Base-by-base conservation (phyloP, 352 stramenopile species). In the Phytophthora kernoviae region DNA sequence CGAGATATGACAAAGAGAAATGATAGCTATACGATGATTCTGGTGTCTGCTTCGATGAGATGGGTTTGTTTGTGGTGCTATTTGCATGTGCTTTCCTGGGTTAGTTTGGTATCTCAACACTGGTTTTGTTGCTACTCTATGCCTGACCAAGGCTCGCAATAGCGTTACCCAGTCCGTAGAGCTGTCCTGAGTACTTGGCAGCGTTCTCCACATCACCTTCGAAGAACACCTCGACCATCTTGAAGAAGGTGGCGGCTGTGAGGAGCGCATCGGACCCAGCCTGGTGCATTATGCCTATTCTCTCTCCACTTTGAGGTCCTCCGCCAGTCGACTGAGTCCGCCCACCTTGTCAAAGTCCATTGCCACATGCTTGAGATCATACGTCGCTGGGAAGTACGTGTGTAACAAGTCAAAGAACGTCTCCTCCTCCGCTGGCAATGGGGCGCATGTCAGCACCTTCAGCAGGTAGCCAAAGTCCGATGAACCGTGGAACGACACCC, bases 381-480 rank as follows among this genome's bases (percentile, higher is more conserved):
- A 99, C 42, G 98, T 97, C 27, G 81, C 97, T 5, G 97, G 97
- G 74, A 99, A 99, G 78, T 99, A 99, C 66, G 96, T 96, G 59
- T 97, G 96, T 58, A 99, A 78, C 53, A 99, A 61, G 54, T 99
- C 95, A 57, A 99, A 99, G 73, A 99, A 99, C 47, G 79, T 90
- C 18, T 88, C 77, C 55, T 97, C 90, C 49, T 97, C 87, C 7
- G 84, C 84, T 11, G 94, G 94, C 54, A 98, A 61, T 18, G 92
- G 87, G 10, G 71, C 77, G 67, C 87, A 98, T 30, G 93, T 98
- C 20, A 98, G 81, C 43, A 98, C 79, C 65, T 99, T 99, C 45
- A 99, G 81, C 52, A 99, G 69, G 70, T 99, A 99, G 26, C 94
- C 98, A 84, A 99, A 99, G 81, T 99, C 97, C 54, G 99, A 99